phyloP scores from a whole-genome alignment of 164 flowering plant genomes.

The Warburgia ugandensis region DNA sequence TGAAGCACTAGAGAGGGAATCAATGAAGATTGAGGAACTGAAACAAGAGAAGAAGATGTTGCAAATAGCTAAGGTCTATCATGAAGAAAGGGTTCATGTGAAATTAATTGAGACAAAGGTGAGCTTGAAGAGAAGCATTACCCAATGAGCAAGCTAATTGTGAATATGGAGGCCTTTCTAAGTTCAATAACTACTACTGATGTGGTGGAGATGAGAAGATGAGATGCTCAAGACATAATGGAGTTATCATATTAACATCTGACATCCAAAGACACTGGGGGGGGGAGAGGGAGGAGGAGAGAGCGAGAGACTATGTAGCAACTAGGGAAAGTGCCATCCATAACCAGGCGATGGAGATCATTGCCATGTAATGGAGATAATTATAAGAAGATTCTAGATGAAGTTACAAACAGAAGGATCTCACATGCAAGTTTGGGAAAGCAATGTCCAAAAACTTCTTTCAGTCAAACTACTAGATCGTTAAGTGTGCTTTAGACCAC shows the following conservation, averaged over 20 bases:
- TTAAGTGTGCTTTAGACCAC: too few relatives aligned
- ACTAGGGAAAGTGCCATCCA: constrained; percentile 47
- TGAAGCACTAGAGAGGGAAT: constrained; percentile 52
- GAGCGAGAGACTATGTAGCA: constrained; percentile 46
- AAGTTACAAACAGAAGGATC: constrained; percentile 43
- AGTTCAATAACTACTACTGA: constrained; percentile 14
- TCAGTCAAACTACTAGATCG: too few relatives aligned
- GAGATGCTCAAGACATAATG: constrained; percentile 23
- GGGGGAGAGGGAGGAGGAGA: constrained; percentile 65
- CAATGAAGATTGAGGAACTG: constrained; percentile 50
- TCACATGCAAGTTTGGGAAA: constrained; percentile 46
- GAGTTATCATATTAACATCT: constrained; percentile 24
- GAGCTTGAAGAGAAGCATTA: constrained; percentile 66
- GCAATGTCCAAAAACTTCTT: too few relatives aligned
- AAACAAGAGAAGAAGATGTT: constrained; percentile 76
- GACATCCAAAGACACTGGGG: constrained; percentile 27
- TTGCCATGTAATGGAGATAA: constrained; percentile 43
- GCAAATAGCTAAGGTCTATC: constrained; percentile 60
- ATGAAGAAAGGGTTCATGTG: constrained; percentile 76
- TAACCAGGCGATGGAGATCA: constrained; percentile 70
- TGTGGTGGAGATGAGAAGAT: constrained; percentile 17
- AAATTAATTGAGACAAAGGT: constrained; percentile 65
- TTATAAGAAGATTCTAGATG: constrained; percentile 49
- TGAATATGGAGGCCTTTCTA: constrained; percentile 46
- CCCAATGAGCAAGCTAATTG: constrained; percentile 47